Evolutionary conservation across 2,329 filamentous ascomycete genomes (phyloP).

Genomic region (Neonectria faginata): DNA sequence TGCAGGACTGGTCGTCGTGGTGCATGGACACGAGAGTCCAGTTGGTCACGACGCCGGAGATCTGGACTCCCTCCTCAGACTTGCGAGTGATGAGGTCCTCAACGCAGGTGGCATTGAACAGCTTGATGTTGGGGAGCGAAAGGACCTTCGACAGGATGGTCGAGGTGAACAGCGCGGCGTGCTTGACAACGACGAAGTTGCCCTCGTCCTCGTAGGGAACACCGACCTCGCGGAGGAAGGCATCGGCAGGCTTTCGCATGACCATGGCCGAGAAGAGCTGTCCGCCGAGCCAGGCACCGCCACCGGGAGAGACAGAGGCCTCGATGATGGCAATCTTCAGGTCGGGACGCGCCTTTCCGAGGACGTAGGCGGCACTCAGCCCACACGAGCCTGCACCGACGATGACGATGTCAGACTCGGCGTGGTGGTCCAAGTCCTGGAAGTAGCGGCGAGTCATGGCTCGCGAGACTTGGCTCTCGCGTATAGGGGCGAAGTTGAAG

Average conservation of each 20-base stretch:
- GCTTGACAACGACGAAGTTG: constrained; percentile 91
- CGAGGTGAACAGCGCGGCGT: constrained; percentile 91
- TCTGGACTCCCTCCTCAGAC: constrained; percentile 67
- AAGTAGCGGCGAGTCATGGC: constrained; percentile 97
- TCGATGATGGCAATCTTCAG: constrained; percentile 93
- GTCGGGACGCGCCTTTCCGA: constrained; percentile 86
- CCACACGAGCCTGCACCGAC: constrained; percentile 91
- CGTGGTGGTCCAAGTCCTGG: constrained; percentile 85
- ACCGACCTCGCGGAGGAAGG: constrained; percentile 83
- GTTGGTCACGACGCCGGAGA: constrained; percentile 93
- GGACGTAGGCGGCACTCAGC: constrained; percentile 84
- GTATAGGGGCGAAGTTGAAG: constrained; percentile 87
- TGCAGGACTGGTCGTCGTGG: constrained; percentile 91
- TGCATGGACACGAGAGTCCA: constrained; percentile 93
- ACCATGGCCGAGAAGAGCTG: constrained; percentile 97
- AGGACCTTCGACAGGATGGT: constrained; percentile 88
- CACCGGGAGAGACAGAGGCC: constrained; percentile 86
- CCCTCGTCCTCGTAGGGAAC: constrained; percentile 91
- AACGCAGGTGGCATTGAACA: constrained; percentile 94
- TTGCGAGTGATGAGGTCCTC: constrained; percentile 92
- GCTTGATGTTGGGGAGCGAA: constrained; percentile 89
- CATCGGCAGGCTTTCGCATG: constrained; percentile 91
- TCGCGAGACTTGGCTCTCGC: constrained; percentile 90
- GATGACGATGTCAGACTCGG: constrained; percentile 94
- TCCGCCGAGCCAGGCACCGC: constrained; percentile 91